A percentile compares a stretch with the other conserved stretches of the same genome.
phyloP scores from a whole-genome alignment of 139 green algal genomes.

The Asterochloris sp. region DNA sequence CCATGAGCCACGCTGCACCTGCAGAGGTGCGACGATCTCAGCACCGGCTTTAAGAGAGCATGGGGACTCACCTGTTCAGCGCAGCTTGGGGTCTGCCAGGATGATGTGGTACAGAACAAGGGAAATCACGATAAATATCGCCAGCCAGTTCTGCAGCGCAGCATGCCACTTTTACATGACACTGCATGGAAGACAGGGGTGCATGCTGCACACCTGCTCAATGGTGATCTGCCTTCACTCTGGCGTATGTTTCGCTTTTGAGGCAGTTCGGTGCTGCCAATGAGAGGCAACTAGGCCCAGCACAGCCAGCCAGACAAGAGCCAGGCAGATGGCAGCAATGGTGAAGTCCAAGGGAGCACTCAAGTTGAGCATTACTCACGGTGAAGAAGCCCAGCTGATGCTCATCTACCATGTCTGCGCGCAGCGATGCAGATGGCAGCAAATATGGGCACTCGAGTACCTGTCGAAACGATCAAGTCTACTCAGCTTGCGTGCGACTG shows the following conservation, averaged over 20 bases:
- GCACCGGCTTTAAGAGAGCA: not conserved
- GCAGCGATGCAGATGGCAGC: not conserved
- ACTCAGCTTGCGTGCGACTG: no score
- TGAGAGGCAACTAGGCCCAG: no score
- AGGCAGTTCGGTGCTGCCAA: no score
- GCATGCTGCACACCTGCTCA: not conserved
- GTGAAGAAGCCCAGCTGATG: conserved; percentile 23
- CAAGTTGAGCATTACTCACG: not conserved
- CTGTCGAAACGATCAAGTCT: no score
- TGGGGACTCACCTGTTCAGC: conserved; percentile 4
- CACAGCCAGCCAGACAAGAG: no score
- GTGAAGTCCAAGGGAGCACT: not conserved
- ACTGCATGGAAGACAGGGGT: not conserved
- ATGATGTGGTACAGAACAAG: conserved; percentile 79
- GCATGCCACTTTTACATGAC: not conserved
- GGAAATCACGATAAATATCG: conserved; percentile 65
- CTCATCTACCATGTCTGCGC: conserved; percentile 21
- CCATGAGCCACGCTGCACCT: no score
- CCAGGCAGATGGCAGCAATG: no score
- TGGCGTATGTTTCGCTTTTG: no score
- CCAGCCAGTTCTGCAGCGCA: conserved; percentile 61
- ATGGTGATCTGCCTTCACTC: no score
- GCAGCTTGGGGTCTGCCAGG: conserved; percentile 40
- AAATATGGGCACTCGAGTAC: no score
- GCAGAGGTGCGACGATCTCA: not conserved